Evolutionary conservation across 306 rosid genomes (phyloP).

Genomic region (Lathyrus tuberosus): DNA sequence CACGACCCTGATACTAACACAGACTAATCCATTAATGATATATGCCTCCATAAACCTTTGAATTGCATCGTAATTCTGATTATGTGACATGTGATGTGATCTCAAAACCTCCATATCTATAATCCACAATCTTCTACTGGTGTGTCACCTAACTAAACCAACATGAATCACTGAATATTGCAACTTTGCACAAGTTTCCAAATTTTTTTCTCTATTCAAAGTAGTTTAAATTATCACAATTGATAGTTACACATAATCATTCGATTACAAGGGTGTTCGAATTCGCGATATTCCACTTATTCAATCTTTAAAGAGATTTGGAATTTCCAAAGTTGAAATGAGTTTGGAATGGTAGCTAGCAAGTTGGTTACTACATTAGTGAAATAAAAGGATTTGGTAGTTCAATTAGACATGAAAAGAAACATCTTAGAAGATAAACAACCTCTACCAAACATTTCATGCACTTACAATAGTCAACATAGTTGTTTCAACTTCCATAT

Average conservation of each 20-base stretch:
- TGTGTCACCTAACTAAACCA: constrained; percentile 37
- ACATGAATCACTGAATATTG: background rate
- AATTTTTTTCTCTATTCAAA: background rate
- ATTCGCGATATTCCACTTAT: no score
- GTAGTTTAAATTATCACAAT: background rate
- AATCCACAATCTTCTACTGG: background rate
- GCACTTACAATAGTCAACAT: constrained; percentile 27
- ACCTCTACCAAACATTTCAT: constrained; percentile 49
- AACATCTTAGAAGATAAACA: constrained; percentile 50
- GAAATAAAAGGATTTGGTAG: constrained; percentile 18
- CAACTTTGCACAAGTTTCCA: background rate
- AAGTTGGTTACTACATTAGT: constrained; percentile 18
- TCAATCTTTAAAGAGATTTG: no score
- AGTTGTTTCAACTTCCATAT: constrained; percentile 54
- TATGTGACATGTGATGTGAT: background rate
- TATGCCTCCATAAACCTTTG: no score
- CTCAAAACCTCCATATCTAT: background rate
- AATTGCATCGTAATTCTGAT: constrained; percentile 9
- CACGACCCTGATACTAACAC: no score
- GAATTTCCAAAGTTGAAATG: background rate
- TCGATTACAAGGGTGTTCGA: no score
- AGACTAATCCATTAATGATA: no score
- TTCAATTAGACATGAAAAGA: constrained; percentile 14
- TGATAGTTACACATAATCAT: no score
- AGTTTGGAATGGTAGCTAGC: constrained; percentile 24